Conservation (phyloP, 331 rosid genomes). For the Quercus phellos region DNA sequence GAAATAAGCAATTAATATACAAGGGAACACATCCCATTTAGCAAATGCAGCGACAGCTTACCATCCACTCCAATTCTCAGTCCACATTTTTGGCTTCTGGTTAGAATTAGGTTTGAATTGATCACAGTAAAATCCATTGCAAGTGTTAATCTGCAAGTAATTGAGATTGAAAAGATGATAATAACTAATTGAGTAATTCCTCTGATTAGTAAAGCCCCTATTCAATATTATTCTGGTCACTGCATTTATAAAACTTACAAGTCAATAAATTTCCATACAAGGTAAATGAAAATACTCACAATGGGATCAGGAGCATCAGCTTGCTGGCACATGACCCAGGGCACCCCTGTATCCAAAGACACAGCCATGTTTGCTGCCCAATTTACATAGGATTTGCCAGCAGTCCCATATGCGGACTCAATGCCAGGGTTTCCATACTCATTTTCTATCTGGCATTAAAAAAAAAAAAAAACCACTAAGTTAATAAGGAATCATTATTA, state of each 20-base stretch:
- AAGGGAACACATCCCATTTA: slow-evolving; percentile 13
- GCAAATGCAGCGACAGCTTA: slow-evolving; percentile 22
- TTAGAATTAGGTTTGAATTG: slow-evolving; percentile 83
- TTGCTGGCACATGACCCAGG: slow-evolving; percentile 99
- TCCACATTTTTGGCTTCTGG: slow-evolving; percentile 83
- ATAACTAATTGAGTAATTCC: slow-evolving; percentile 3
- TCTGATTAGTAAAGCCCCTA: not conserved
- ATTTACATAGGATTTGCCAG: slow-evolving; percentile 64
- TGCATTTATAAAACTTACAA: not conserved
- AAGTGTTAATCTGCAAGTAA: slow-evolving; percentile 71
- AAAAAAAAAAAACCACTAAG: not conserved
- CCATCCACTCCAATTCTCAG: slow-evolving; percentile 95
- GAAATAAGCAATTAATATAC: not conserved
- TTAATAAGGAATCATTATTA: not conserved
- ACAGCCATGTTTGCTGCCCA: slow-evolving; percentile 96
- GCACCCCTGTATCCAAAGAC: slow-evolving; percentile 88
- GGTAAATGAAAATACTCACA: slow-evolving; percentile 44
- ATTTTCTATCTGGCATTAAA: slow-evolving; percentile 65
- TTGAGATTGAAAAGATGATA: not conserved
- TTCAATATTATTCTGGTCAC: not conserved
- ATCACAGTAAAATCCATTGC: slow-evolving; percentile 91
- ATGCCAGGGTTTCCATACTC: slow-evolving; percentile 63
- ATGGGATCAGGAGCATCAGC: slow-evolving; percentile 87
- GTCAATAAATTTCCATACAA: not conserved
- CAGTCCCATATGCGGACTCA: slow-evolving; percentile 48